phyloP scores from a whole-genome alignment of 805 yeast species.

The Metschnikowia anglica region DNA sequence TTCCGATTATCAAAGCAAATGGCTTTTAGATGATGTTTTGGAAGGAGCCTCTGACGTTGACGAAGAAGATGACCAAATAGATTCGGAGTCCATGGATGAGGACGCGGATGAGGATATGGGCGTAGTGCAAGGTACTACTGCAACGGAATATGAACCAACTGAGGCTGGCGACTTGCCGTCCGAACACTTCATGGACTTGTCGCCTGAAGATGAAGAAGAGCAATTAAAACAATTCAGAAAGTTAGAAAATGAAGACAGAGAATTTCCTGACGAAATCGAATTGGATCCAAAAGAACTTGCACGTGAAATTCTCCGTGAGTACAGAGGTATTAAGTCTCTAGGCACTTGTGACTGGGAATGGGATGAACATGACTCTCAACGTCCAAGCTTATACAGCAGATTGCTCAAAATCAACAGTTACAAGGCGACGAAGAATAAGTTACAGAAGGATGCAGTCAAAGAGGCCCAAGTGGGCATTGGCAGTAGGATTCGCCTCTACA shows the following conservation, averaged over 20 bases:
- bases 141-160: slow-evolving; percentile 42
- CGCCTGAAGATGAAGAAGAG: slow-evolving; percentile 79
- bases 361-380: slow-evolving; percentile 73
- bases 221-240: slow-evolving; percentile 70
- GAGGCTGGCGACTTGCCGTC: slow-evolving; percentile 40
- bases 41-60: slow-evolving; percentile 46
- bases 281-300: slow-evolving; percentile 74
- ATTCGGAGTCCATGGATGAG: slow-evolving; percentile 34
- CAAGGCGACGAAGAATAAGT: slow-evolving; percentile 69
- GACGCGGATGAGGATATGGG: slow-evolving; percentile 35
- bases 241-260: slow-evolving; percentile 77
- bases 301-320: slow-evolving; percentile 68
- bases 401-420: slow-evolving; percentile 73
- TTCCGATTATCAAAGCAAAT: slow-evolving; percentile 73
- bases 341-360: slow-evolving; percentile 83
- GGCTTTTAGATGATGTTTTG: slow-evolving; percentile 63
- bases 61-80: slow-evolving; percentile 35
- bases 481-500: slow-evolving; percentile 54
- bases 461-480: slow-evolving; percentile 54
- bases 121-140: slow-evolving; percentile 25
- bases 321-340: slow-evolving; percentile 84
- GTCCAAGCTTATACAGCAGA: slow-evolving; percentile 78
- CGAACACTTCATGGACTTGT: slow-evolving; percentile 69
- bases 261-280: slow-evolving; percentile 95
- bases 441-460: slow-evolving; percentile 56